Evolutionary conservation across 306 rosid species (phyloP), one percentile per base, ranked within the genome.

Genomic region (Abrus precatorius): DNA sequence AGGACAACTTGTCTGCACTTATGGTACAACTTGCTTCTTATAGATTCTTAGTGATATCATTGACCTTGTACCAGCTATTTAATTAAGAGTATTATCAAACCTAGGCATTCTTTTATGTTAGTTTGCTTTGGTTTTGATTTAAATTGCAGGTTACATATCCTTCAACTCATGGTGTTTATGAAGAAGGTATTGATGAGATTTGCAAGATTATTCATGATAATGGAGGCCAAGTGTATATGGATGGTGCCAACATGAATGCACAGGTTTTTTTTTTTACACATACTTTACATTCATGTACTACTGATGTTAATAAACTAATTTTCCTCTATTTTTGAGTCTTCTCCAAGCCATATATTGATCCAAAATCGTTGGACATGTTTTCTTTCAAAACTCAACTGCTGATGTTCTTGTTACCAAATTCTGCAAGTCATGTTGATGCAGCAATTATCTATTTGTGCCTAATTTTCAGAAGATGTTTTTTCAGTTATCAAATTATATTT

Each of bases 211-310:
- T 96, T 86, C 99, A 96, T 79, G 98, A 96, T 59, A 96, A 96
- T 77, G 99, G 99, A 77, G 99, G 99, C 44, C 99, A 96, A 85
- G 99, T 96, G 5, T 96, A 96, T 69, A 96, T 96, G 99, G 99
- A 96, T 77, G 99, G 99, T 72, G 99, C 99, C 66, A 96, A 96
- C 90, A 95, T 95, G 98, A 95, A 95, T 82, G 97, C 98, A 6
- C 97, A 95, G 95, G 98, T 91, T 71, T 90, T 71, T 80, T 86
- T 74, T 84, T 74, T 75, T 57, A 33, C 63, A 47, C 49, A 20
- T 81, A 20, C 52, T 43, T 65, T 63, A 66, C 41, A 34, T 75
- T 66, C 55, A 49, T 54, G 62, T 75, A 60, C 41, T 30, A 20
- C 20, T 20, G 20, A 20, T 20, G 66, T 13, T 45, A 80, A 13